Conservation (phyloP, 148 eudicot genomes). For the Salicornia ramosissima region DNA sequence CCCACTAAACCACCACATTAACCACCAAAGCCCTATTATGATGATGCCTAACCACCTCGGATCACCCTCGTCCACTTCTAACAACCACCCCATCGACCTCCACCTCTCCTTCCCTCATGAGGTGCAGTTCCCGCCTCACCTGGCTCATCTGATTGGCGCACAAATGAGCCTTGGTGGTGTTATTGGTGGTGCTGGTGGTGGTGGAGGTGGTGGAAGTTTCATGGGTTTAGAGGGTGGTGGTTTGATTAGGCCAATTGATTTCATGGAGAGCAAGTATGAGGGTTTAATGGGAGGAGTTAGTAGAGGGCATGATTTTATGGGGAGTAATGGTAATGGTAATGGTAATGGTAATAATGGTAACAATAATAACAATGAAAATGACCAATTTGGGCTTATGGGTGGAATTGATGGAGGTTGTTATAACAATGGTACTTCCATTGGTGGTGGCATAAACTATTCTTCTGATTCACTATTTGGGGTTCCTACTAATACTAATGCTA, state of each 20-base stretch:
- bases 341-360: too few species aligned
- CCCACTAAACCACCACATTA: constrained; percentile 8
- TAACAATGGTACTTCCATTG: constrained; percentile 15
- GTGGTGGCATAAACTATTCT: constrained; percentile 21
- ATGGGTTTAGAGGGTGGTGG: constrained; percentile 27
- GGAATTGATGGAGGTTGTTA: constrained; percentile 28
- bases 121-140: constrained; percentile 43
- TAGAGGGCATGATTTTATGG: constrained; percentile 49
- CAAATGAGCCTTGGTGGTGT: constrained; percentile 31
- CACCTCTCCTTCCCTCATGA: constrained; percentile 51
- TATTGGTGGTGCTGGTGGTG: constrained; percentile 21
- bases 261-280: constrained; percentile 56
- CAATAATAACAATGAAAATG: constrained; percentile 20
- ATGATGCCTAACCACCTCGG: not conserved
- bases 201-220: constrained; percentile 31
- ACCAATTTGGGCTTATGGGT: constrained; percentile 35
- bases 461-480: constrained; percentile 19
- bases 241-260: constrained; percentile 46
- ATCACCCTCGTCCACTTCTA: constrained; percentile 18
- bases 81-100: constrained; percentile 37
- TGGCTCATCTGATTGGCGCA: constrained; percentile 30
- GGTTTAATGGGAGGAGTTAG: constrained; percentile 24
- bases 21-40: constrained; percentile 13
- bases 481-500: constrained; percentile 19
- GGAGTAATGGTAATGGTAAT: too few species aligned